Base-by-base conservation (phyloP, 352 stramenopile genomes). In the Achlya hypogyna region DNA sequence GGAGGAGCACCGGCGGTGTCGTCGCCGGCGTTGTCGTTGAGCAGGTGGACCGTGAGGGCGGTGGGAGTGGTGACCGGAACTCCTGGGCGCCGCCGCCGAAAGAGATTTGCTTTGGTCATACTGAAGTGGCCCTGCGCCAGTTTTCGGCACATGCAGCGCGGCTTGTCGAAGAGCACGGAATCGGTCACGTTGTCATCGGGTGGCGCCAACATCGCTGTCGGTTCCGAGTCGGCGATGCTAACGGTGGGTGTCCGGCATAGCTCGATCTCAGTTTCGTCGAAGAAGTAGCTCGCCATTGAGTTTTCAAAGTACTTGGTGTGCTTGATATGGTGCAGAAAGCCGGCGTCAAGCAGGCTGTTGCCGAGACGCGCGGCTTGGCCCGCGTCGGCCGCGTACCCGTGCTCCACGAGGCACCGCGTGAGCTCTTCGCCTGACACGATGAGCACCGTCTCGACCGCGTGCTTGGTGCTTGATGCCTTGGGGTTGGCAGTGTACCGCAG, bases 311-410 rank as follows among this genome's bases (percentile, higher is more conserved):
- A 70, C 29, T 75, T 62, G 4, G 77, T 59, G 70, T 89, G 81
- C 2, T 72, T 69, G 6, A 62, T 51, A 51, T 91, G 82, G 31
- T 91, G 82, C 22, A 91, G 53, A n/a, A 85, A 76, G 6, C 81
- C 79, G 10, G 77, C 71, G 62, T 79, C 84, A 76, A 89, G 81
- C 22, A 91, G 69, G 0, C 72, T 79, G 49, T 88, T 87, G 38
- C 82, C 79, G 34, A 84, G 45, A 0, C 82, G 75, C 47, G 74
- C 75, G 9, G 76, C 78, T 64, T 89, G 20, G 72, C 72, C 9
- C 74, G 64, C 0, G 70, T 83, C 38, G 77, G 69, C 43, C 12
- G 74, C 63, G 18, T 40, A 89, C 79, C 38, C 79, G 75, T 45
- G 78, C 75, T 18, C 80, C 71, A 65, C 79, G 38, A 80, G 32